Percentiles rank a stretch among this genome's conserved stretches.
phyloP scores from a whole-genome alignment of 176 grass and related monocot genomes.

The Urochloa ruziziensis region DNA sequence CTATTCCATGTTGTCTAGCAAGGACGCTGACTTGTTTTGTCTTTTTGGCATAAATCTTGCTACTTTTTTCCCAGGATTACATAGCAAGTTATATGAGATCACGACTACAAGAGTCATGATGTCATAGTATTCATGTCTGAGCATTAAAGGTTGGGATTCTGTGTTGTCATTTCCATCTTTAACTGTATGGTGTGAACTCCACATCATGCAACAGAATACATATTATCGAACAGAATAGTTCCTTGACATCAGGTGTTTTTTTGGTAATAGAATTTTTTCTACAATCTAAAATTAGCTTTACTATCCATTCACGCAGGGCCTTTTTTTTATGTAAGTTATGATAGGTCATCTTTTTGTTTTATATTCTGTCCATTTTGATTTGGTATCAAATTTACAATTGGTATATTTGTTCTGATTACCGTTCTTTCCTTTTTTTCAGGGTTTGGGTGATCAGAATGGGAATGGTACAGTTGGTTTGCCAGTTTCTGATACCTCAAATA shows the following conservation, averaged over 20 bases:
- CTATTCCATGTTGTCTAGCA: slow-evolving; percentile 19
- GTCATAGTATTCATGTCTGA: slow-evolving; percentile 45
- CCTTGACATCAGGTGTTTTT: neutral
- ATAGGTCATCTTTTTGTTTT: slow-evolving; percentile 27
- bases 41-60: slow-evolving; percentile 29
- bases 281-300: neutral
- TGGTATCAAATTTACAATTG: neutral
- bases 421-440: slow-evolving; percentile 37
- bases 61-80: slow-evolving; percentile 48
- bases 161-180: slow-evolving; percentile 23
- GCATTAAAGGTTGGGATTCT: slow-evolving; percentile 40
- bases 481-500: slow-evolving; percentile 37
- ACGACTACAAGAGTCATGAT: slow-evolving; percentile 53
- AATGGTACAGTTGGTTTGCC: slow-evolving; percentile 31
- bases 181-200: slow-evolving; percentile 24
- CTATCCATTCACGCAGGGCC: neutral
- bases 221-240: neutral
- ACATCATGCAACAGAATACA: neutral
- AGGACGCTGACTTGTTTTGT: slow-evolving; percentile 27
- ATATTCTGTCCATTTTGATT: neutral
- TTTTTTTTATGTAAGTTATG: slow-evolving; percentile 1
- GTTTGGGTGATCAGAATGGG: slow-evolving; percentile 29
- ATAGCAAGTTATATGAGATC: slow-evolving; percentile 55
- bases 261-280: neutral
- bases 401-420: slow-evolving; percentile 20